Evolutionary conservation across 2,329 filamentous ascomycete genomes (phyloP), one percentile per base, ranked within the genome.

Genomic region (Ceratocystis variospora): DNA sequence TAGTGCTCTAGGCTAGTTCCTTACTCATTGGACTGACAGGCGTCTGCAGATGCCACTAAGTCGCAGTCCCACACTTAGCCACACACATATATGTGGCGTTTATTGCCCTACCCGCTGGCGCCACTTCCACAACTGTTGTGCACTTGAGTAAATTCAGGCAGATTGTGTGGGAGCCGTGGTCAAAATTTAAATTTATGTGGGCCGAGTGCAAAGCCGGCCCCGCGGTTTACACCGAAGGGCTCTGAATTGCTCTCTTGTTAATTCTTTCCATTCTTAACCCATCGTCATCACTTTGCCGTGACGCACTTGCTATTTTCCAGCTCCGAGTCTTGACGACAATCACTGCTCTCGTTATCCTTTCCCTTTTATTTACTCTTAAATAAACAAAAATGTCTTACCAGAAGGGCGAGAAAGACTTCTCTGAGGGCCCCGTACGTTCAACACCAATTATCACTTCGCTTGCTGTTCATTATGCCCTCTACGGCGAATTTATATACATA

Each of bases 401-500:
- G 80, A 96, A 96, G 87, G 81, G 83, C 77, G 92, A 96, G 80
- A 96, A 96, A 86, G 87, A 92, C 75, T 88, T 90, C 79, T 88
- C 85, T 81, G 92, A 96, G 78, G 87, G 87, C 79, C 90, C 90
- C 77, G 86, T 88, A 83, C 72, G 85, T 84, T 70, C n/a, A 65
- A 69, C 25, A 44, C 31, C 53, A 57, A 64, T 22, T 25, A 6
- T 6, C 5, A 25, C 15, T 17, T 28, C 15, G 31, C 7, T 6
- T n/a, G 17, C 6, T 33, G 25, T 7, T 5, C 10, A 5, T 7
- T 3, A 41, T 31, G 1, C 8, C 15, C 6, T 19, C 33, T 5
- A 33, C 5, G 7, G 22, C 12, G 17, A 6, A 17, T 62, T 28
- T 3, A 5, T 2, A 50, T 50, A 17, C 3, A 10, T 2, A 50